Percentiles rank a stretch among this genome's conserved stretches.
phyloP scores from a whole-genome alignment of 1,284 basidiomycete species.

The Pseudozyma tsukubaensis region DNA sequence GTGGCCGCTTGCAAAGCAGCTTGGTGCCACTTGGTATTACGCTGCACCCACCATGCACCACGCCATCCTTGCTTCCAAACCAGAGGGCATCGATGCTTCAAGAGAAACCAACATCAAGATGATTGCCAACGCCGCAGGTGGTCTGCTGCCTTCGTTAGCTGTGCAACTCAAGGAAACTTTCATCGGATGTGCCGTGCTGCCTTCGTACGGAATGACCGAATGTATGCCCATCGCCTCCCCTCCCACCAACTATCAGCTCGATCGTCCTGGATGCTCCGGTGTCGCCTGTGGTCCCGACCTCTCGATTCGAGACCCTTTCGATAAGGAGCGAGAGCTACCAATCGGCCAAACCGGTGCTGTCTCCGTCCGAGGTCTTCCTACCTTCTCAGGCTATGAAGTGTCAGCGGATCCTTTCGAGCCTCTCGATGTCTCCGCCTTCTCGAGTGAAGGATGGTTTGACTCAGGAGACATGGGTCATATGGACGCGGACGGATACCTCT shows the following conservation, averaged over 20 bases:
- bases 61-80: slow-evolving; percentile 66
- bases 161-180: slow-evolving; percentile 67
- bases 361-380: slow-evolving; percentile 66
- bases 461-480: slow-evolving; percentile 69
- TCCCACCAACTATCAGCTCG: slow-evolving; percentile 67
- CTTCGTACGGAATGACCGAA: slow-evolving; percentile 69
- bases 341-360: slow-evolving; percentile 66
- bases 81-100: slow-evolving; percentile 58
- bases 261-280: slow-evolving; percentile 67
- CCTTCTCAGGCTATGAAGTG: slow-evolving; percentile 66
- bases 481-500: slow-evolving; percentile 68
- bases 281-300: slow-evolving; percentile 67
- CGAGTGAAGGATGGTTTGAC: slow-evolving; percentile 68
- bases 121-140: slow-evolving; percentile 68
- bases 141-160: slow-evolving; percentile 67
- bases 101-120: slow-evolving; percentile 65
- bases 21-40: slow-evolving; percentile 69
- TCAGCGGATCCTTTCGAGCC: slow-evolving; percentile 58
- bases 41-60: slow-evolving; percentile 69
- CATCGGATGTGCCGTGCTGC: slow-evolving; percentile 62
- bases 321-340: slow-evolving; percentile 64
- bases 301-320: slow-evolving; percentile 66
- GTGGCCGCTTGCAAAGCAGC: slow-evolving; percentile 66
- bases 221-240: slow-evolving; percentile 69
- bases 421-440: slow-evolving; percentile 66